A percentile compares a stretch with the other conserved stretches of the same genome.
phyloP scores from a whole-genome alignment of 2,329 filamentous ascomycete species.

The Aspergillus costaricaensis region DNA sequence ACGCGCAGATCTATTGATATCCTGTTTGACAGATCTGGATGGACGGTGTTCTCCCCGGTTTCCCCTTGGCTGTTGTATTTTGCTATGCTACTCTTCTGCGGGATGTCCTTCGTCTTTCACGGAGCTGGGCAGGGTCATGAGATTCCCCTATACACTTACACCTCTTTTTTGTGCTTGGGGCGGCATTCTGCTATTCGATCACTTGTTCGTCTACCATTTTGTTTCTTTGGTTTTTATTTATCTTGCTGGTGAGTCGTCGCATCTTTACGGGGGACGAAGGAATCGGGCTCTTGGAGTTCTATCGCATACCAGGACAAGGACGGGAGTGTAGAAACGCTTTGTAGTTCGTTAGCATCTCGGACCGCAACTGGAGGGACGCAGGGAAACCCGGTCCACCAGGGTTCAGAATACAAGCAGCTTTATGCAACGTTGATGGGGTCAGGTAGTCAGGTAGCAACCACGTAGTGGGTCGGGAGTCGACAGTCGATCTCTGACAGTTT shows the following conservation, averaged over 20 bases:
- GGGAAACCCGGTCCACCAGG: neutral
- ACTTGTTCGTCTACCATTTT: neutral
- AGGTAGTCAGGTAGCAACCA: neutral
- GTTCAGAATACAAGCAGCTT: neutral
- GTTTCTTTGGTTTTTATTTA: neutral
- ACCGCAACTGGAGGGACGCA: neutral
- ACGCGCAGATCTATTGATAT: slow-evolving; percentile 6
- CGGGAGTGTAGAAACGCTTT: neutral
- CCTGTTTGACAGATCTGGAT: neutral
- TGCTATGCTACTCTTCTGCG: slow-evolving; percentile 2
- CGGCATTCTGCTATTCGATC: slow-evolving; percentile 15
- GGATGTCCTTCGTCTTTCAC: slow-evolving; percentile 1
- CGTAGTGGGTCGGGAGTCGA: neutral
- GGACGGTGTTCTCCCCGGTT: neutral
- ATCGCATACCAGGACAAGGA: neutral
- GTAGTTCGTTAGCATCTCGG: neutral
- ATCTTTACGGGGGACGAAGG: neutral
- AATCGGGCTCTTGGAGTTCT: neutral
- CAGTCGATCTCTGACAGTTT: too few species aligned
- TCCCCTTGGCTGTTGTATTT: slow-evolving; percentile 1
- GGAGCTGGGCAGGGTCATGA: slow-evolving; percentile 7
- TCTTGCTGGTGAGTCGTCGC: neutral
- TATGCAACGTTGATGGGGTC: neutral
- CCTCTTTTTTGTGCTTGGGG: slow-evolving; percentile 11
- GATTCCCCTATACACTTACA: slow-evolving; percentile 24